These are phyloP conservation scores for Saturnispora sanitii DNA, from an alignment of 805 yeast species.

Conservation along the genomic window DNA sequence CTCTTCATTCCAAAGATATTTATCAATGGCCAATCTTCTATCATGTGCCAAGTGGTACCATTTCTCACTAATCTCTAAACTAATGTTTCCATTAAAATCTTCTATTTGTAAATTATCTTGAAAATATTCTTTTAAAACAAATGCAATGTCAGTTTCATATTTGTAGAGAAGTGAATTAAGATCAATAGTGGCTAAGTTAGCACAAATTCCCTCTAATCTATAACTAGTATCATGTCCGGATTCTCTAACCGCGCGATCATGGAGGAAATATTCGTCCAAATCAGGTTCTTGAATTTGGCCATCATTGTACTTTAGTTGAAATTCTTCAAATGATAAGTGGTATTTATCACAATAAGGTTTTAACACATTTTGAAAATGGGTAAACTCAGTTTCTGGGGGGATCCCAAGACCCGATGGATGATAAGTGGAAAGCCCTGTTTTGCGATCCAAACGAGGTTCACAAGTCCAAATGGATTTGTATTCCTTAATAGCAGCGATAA, in stretches of 20 bases:
- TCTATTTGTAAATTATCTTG: conserved; percentile 32
- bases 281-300: conserved; percentile 62
- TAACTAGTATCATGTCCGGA: conserved; percentile 94
- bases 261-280: conserved; percentile 81
- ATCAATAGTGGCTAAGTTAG: conserved; percentile 83
- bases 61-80: conserved; percentile 30
- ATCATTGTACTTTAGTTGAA: conserved; percentile 58
- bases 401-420: conserved; percentile 88
- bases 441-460: conserved; percentile 60
- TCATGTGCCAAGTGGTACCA: conserved; percentile 54
- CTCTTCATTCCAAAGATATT: conserved; percentile 76
- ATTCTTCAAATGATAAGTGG: conserved; percentile 46
- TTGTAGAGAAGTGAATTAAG: conserved; percentile 77
- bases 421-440: conserved; percentile 77
- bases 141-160: conserved; percentile 80
- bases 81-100: conserved; percentile 32
- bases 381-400: conserved; percentile 92
- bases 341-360: conserved; percentile 60
- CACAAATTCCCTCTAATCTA: conserved; percentile 83
- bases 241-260: conserved; percentile 92
- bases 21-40: conserved; percentile 48
- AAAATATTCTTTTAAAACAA: conserved; percentile 47
- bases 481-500: conserved; percentile 76
- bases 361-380: conserved; percentile 71
- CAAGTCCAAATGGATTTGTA: conserved; percentile 73